Conservation (phyloP, 495 filamentous ascomycete species). For the Acidiella bohemica region DNA sequence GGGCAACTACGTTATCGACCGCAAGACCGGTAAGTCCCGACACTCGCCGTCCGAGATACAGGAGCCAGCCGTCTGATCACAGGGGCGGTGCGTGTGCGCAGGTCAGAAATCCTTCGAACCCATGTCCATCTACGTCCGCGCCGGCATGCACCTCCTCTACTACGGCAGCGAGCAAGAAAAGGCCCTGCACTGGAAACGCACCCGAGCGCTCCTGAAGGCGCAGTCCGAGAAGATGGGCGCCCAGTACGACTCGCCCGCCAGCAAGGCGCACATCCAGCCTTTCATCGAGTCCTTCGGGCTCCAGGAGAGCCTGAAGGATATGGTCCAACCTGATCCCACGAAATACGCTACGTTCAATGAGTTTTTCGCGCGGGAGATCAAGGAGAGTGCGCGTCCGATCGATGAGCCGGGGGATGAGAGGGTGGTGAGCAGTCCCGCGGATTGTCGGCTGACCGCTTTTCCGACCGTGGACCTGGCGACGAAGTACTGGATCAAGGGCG, state of each 20-base stretch:
- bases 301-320: conserved; percentile 21
- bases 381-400: conserved; percentile 17
- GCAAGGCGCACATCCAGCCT: conserved; percentile 29
- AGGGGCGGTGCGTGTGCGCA: too few species aligned
- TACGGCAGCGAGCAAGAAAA: conserved; percentile 32
- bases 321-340: conserved; percentile 28
- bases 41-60: neutral
- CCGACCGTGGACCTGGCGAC: conserved; percentile 21
- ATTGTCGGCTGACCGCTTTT: conserved; percentile 21
- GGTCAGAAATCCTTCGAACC: conserved; percentile 27
- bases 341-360: conserved; percentile 24
- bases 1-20: conserved; percentile 35
- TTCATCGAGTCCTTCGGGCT: conserved; percentile 33
- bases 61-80: too few species aligned
- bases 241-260: conserved; percentile 31
- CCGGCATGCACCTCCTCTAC: conserved; percentile 36
- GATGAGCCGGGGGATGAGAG: conserved; percentile 9
- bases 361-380: conserved; percentile 20
- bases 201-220: conserved; percentile 24
- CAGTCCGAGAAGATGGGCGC: conserved; percentile 33
- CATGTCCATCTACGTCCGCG: conserved; percentile 35
- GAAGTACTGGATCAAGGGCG: conserved; percentile 25
- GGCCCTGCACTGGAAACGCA: conserved; percentile 29
- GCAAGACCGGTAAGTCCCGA: conserved; percentile 21
- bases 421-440: conserved; percentile 17